Percentiles rank a stretch among this genome's conserved stretches.
phyloP scores from a whole-genome alignment of 139 green algal species.

The Coccomyxa sp. region DNA sequence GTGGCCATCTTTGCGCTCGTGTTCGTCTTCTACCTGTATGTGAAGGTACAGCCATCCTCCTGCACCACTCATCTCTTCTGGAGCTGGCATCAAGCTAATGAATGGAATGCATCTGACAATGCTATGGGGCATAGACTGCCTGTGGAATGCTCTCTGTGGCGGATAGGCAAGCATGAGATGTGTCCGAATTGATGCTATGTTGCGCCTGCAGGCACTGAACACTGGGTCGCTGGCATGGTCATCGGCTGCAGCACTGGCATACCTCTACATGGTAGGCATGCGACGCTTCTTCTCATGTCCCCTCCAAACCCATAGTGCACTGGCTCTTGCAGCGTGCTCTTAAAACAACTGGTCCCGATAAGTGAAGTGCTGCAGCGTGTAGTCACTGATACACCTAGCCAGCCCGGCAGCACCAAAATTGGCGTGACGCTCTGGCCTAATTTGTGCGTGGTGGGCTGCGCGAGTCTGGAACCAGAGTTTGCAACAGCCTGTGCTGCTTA shows the following conservation, averaged over 20 bases:
- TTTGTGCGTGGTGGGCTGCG: no score
- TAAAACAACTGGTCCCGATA: not conserved
- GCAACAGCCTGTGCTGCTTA: slow-evolving; percentile 10
- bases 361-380: not conserved
- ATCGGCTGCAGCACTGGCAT: slow-evolving; percentile 55
- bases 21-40: slow-evolving; percentile 83
- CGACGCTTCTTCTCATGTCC: no score
- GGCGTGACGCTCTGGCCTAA: no score
- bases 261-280: slow-evolving; percentile 80
- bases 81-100: not conserved
- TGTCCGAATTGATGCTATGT: no score
- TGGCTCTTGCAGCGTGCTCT: not conserved
- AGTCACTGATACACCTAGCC: no score
- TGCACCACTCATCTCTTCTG: not conserved
- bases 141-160: no score
- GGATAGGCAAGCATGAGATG: no score
- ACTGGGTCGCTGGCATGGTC: slow-evolving; percentile 79
- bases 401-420: no score
- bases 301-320: not conserved
- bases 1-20: slow-evolving; percentile 94
- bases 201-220: slow-evolving; percentile 75
- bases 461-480: not conserved
- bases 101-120: not conserved
- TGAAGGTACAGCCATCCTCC: slow-evolving; percentile 68
- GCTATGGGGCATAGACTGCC: not conserved